Base-by-base conservation (phyloP, 1,284 basidiomycete species). In the Ganoderma multipileum region DNA sequence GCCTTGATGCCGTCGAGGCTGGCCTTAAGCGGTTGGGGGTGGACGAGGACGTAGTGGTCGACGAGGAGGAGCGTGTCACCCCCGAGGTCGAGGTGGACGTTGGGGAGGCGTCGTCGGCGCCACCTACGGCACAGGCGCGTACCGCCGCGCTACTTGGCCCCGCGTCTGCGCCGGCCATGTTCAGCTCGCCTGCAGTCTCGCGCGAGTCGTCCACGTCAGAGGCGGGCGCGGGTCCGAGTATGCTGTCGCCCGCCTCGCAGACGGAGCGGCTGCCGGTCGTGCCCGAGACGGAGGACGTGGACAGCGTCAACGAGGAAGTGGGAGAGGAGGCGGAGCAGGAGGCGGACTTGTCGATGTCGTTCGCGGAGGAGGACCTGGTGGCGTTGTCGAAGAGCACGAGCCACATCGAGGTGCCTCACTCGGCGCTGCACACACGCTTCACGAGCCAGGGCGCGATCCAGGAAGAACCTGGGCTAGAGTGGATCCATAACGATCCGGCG, bases 1-100 rank as follows among this genome's bases (percentile, higher is more conserved):
- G 91, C 44, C 79, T 95, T 54, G 93, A 95, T 76, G 90, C 89
- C 12, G 93, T 94, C 23, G 93, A 94, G 74, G 91, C 91, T 11
- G 89, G 92, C 69, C 78, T 94, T 68, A 89, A 93, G 76, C 83
- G 91, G 54, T 84, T 94, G 18, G 89, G 87, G 2, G 83, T 86
- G 33, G 89, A 89, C 52, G 87, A 86, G 42, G 83, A 83, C 18
- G 82, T 86, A 63, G 80, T 81, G 23, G 85, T 83, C 64, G 86
- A 87, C 30, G 84, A 81, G 33, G 84, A 83, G 69, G 87, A 90
- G 23, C 89, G 83, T 26, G 89, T 50, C 44, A 30, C 28, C 18
- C 28, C 12, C 44, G 61, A 89, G 76, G 47, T 50, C 36, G 57
- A 58, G 57, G 66, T 82, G 80, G 67, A 81, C 77, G 70, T 79